Evolutionary conservation across 2,329 filamentous ascomycete species (phyloP).

Genomic region (Venturiaceae sp.): DNA sequence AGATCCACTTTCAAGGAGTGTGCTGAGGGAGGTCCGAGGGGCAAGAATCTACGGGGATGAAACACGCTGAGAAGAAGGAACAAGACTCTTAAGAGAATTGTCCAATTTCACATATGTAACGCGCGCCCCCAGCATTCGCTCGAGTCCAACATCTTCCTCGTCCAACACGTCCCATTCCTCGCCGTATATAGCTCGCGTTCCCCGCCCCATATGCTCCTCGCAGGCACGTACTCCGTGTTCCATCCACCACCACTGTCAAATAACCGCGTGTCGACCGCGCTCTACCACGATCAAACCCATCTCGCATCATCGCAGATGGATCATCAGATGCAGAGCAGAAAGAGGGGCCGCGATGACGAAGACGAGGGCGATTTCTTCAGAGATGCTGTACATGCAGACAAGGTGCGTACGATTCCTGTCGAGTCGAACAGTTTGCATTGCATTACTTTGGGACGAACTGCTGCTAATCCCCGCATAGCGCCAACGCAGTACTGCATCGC

Average conservation of each 20-base stretch:
- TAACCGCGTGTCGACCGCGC: background rate
- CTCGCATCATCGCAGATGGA: background rate
- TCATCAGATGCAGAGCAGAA: background rate
- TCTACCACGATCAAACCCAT: background rate
- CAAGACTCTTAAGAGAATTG: no score
- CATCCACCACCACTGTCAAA: background rate
- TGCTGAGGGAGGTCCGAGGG: no score
- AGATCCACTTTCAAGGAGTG: no score
- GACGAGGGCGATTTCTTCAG: background rate
- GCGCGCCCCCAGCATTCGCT: background rate
- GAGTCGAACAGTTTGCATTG: background rate
- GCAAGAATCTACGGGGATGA: background rate
- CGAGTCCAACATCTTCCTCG: background rate
- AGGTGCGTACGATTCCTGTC: conserved; percentile 2
- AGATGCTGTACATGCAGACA: conserved; percentile 2
- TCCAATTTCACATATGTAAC: background rate
- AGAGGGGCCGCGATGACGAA: conserved; percentile 5
- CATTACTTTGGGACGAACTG: background rate
- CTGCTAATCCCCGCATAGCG: conserved; percentile 2
- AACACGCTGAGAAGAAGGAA: background rate
- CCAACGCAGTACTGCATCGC: background rate
- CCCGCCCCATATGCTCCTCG: background rate
- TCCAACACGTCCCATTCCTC: background rate
- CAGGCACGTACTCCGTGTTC: background rate
- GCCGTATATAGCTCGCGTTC: background rate